phyloP scores from a whole-genome alignment of 2,329 filamentous ascomycete species.

The Penicillium palitans region DNA sequence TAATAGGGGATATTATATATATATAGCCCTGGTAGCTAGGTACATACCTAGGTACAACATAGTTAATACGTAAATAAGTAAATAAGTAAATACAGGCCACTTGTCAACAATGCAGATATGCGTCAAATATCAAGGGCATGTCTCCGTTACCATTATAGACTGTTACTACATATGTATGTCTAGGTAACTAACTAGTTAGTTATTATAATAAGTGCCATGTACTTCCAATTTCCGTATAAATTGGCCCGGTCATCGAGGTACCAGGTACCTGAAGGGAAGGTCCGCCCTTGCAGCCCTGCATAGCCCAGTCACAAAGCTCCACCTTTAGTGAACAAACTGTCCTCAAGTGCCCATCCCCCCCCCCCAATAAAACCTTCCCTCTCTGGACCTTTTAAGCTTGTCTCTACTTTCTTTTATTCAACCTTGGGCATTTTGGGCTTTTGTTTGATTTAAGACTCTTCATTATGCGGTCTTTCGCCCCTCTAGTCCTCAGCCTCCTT shows the following conservation, averaged over 20 bases:
- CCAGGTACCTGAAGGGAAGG: background rate
- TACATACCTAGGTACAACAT: no score
- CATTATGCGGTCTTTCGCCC: slow-evolving; percentile 43
- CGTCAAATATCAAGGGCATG: background rate
- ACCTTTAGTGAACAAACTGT: slow-evolving; percentile 46
- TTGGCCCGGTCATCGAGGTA: background rate
- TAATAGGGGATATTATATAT: background rate
- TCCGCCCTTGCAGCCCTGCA: slow-evolving; percentile 26
- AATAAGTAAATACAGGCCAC: slow-evolving; percentile 1
- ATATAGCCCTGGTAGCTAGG: background rate
- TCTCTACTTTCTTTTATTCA: background rate
- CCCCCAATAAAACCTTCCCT: slow-evolving; percentile 18
- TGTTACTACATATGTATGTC: background rate
- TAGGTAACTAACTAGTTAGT: no score
- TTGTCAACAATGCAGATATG: slow-evolving; percentile 4
- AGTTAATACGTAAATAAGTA: background rate
- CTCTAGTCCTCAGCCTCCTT: slow-evolving; percentile 43
- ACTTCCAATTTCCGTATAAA: background rate
- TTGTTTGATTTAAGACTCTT: slow-evolving; percentile 14
- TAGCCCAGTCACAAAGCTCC: slow-evolving; percentile 31
- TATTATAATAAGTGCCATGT: background rate
- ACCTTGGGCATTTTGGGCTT: slow-evolving; percentile 10
- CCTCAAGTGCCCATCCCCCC: slow-evolving; percentile 31
- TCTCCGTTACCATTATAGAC: background rate
- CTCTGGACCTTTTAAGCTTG: slow-evolving; percentile 11